Conservation (phyloP, 73 alveolate species). For the Paramecium pentaurelia region DNA sequence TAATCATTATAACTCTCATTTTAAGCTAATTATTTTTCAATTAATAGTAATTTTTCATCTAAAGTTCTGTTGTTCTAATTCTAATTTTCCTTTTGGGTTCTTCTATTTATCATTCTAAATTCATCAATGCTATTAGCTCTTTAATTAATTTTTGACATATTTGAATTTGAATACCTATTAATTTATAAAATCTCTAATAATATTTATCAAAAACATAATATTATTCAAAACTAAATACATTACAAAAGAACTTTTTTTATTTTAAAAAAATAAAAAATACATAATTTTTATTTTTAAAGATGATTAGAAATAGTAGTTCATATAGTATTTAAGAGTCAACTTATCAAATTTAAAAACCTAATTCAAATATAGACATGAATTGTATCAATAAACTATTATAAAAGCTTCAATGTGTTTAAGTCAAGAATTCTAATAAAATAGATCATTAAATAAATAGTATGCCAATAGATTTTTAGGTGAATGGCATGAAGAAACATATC, state of each 20-base stretch:
- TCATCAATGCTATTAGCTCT: slow-evolving; percentile 4
- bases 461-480: slow-evolving; percentile 15
- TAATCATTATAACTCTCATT: slow-evolving; percentile 20
- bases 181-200: neutral
- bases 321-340: neutral
- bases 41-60: neutral
- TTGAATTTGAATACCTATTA: neutral
- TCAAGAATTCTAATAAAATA: neutral
- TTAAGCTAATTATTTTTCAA: neutral
- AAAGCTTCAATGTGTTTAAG: neutral
- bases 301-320: neutral
- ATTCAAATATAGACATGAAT: neutral
- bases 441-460: neutral
- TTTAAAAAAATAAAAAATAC: neutral
- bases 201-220: neutral
- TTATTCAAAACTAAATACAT: neutral
- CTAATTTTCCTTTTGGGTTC: neutral
- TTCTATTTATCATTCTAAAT: neutral
- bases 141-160: neutral
- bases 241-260: neutral
- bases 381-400: neutral
- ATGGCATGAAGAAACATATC: neutral
- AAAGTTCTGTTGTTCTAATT: neutral
- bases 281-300: neutral
- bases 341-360: neutral